Evolutionary conservation across 177 flowering plant species (phyloP).

Genomic region (Vitis hybrid): DNA sequence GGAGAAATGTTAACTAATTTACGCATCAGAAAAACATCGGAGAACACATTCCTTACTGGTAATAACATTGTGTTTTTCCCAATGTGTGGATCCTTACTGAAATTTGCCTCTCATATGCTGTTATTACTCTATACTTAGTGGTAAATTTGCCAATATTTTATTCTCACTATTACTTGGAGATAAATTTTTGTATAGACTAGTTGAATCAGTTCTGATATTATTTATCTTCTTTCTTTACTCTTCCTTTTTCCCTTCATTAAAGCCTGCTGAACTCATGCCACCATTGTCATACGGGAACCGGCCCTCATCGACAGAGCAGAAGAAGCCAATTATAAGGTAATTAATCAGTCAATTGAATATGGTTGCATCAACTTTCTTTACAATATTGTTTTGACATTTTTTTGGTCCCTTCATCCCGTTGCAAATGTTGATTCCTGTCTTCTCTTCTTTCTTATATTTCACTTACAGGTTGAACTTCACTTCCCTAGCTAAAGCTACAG

Average conservation of each 20-base stretch:
- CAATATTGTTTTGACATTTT: background rate
- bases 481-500: constrained; percentile 43
- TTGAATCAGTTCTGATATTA: background rate
- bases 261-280: constrained; percentile 59
- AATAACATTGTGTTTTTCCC: no score
- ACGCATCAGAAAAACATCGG: no score
- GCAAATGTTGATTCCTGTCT: background rate
- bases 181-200: background rate
- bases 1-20: no score
- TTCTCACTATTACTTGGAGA: background rate
- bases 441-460: background rate
- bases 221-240: background rate
- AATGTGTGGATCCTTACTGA: no score
- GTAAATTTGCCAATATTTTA: no score
- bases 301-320: constrained; percentile 31
- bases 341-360: background rate
- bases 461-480: constrained; percentile 59
- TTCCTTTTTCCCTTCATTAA: constrained; percentile 3
- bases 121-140: no score
- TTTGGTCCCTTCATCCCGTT: background rate
- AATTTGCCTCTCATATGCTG: no score
- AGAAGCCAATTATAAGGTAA: constrained; percentile 72
- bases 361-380: background rate
- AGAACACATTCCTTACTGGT: no score
- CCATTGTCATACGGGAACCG: constrained; percentile 20